phyloP scores from a whole-genome alignment of 805 yeast species.

The Wickerhamiella dianesei region DNA sequence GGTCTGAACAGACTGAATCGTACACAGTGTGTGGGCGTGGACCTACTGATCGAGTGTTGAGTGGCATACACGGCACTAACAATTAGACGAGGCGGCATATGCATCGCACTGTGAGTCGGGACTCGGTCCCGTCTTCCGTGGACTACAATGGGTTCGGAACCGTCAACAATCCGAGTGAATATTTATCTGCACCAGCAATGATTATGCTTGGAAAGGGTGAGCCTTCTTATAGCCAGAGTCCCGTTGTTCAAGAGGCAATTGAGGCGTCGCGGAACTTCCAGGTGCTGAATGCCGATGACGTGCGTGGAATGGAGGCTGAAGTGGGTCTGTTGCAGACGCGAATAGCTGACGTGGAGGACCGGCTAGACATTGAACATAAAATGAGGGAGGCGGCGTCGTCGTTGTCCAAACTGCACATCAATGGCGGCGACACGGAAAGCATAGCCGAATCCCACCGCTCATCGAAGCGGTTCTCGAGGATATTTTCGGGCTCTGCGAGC shows the following conservation, averaged over 20 bases:
- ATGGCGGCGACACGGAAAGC: background rate
- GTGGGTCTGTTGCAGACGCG: slow-evolving; percentile 8
- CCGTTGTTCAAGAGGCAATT: slow-evolving; percentile 16
- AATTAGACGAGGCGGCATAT: too few relatives aligned
- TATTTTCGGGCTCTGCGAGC: background rate
- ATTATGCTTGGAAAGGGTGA: slow-evolving; percentile 7
- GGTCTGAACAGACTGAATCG: too few relatives aligned
- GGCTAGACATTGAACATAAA: slow-evolving; percentile 17
- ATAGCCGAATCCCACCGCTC: background rate
- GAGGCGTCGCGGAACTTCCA: slow-evolving; percentile 10
- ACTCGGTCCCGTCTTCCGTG: background rate
- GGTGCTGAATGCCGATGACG: slow-evolving; percentile 13
- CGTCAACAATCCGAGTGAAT: slow-evolving; percentile 16
- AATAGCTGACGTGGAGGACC: slow-evolving; percentile 11
- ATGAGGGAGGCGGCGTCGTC: slow-evolving; percentile 20
- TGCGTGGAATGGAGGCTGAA: slow-evolving; percentile 13
- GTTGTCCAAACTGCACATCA: slow-evolving; percentile 13
- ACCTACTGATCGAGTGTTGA: too few relatives aligned
- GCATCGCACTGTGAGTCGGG: background rate
- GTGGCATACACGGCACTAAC: too few relatives aligned
- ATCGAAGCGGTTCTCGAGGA: background rate
- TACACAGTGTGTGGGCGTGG: too few relatives aligned
- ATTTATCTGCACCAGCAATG: slow-evolving; percentile 20
- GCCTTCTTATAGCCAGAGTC: slow-evolving; percentile 2
- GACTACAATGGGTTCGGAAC: slow-evolving; percentile 16